These are phyloP conservation scores for Xylariaceae sp. DNA, from an alignment of 2,329 filamentous ascomycete species.

Conservation along the genomic window DNA sequence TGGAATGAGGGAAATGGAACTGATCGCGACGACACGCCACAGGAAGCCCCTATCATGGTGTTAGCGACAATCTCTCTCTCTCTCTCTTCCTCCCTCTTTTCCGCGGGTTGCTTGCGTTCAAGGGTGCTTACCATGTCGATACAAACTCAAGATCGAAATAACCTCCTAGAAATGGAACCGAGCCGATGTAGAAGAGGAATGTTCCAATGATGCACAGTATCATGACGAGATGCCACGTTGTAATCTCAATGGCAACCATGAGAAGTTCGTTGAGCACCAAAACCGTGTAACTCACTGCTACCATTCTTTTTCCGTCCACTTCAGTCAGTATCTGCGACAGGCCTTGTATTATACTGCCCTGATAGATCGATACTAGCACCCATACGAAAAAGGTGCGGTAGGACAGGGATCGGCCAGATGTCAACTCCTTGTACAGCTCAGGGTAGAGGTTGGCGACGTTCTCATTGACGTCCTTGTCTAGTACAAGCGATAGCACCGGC, in stretches of 20 bases:
- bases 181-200: slow-evolving; percentile 71
- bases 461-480: slow-evolving; percentile 94
- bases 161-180: slow-evolving; percentile 76
- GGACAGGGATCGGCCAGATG: slow-evolving; percentile 74
- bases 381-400: slow-evolving; percentile 96
- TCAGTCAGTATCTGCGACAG: slow-evolving; percentile 82
- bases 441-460: slow-evolving; percentile 90
- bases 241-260: slow-evolving; percentile 96
- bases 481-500: slow-evolving; percentile 86
- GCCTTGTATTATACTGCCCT: slow-evolving; percentile 94
- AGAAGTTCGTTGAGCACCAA: slow-evolving; percentile 90
- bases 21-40: slow-evolving; percentile 80
- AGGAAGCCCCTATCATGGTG: slow-evolving; percentile 61
- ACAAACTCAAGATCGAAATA: slow-evolving; percentile 86
- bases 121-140: slow-evolving; percentile 54
- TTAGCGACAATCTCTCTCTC: slow-evolving; percentile 8
- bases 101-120: not conserved
- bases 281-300: slow-evolving; percentile 85
- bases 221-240: slow-evolving; percentile 96
- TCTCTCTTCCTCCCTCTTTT: not conserved
- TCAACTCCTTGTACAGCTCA: slow-evolving; percentile 97
- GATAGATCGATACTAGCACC: slow-evolving; percentile 92
- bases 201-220: slow-evolving; percentile 79
- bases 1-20: slow-evolving; percentile 74
- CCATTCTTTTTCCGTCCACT: slow-evolving; percentile 68